phyloP scores from a whole-genome alignment of 139 green algal species.

The Chlamydomonas incerta region DNA sequence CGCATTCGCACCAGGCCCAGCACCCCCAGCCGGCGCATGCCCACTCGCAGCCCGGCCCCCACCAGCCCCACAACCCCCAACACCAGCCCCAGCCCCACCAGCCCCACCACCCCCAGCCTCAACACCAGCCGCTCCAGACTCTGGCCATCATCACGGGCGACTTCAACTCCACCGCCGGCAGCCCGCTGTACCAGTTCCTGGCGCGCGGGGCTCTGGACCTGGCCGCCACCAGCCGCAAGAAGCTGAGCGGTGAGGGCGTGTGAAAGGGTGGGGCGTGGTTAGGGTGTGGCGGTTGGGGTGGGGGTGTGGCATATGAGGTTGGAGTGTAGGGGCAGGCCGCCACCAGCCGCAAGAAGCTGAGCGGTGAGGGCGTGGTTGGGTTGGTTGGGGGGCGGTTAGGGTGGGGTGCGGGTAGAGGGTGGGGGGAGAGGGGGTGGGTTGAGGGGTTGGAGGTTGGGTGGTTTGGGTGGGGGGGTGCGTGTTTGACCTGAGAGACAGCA shows the following conservation, averaged over 20 bases:
- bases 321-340: too few species aligned
- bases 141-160: constrained; percentile 58
- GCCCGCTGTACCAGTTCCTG: constrained; percentile 54
- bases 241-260: constrained; percentile 30
- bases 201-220: constrained; percentile 38
- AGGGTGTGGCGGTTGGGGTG: too few species aligned
- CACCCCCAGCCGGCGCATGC: background rate
- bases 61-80: background rate
- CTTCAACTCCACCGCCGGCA: constrained; percentile 64
- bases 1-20: background rate
- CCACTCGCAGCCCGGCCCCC: too few species aligned
- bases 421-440: too few species aligned
- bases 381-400: too few species aligned
- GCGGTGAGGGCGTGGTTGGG: constrained; percentile 1
- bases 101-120: background rate
- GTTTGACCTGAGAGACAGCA: too few species aligned
- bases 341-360: constrained; percentile 35
- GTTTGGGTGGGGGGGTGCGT: too few species aligned
- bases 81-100: background rate
- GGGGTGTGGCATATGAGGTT: background rate
- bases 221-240: constrained; percentile 8
- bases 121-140: background rate
- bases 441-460: background rate
- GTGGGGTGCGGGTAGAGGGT: background rate
- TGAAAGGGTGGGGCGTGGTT: too few species aligned